phyloP scores from a whole-genome alignment of 2,329 filamentous ascomycete genomes.

The Leptographium wingfieldii region DNA sequence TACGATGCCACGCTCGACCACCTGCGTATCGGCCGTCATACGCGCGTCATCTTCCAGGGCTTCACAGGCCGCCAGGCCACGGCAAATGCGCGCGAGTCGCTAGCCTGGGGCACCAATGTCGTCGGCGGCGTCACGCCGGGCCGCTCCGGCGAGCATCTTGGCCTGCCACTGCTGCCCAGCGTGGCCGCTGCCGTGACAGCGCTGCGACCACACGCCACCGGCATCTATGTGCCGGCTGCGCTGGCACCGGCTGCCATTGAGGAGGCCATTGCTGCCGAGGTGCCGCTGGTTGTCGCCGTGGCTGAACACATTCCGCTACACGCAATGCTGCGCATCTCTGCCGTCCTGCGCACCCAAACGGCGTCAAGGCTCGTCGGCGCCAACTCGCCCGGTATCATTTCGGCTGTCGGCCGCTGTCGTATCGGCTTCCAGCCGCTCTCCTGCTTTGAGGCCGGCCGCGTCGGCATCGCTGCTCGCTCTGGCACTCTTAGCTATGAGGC shows the following conservation, averaged over 20 bases:
- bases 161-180: constrained; percentile 56
- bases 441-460: constrained; percentile 55
- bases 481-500: constrained; percentile 72
- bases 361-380: constrained; percentile 63
- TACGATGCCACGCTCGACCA: constrained; percentile 23
- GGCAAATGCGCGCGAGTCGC: constrained; percentile 61
- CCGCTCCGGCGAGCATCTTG: constrained; percentile 38
- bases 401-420: constrained; percentile 60
- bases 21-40: constrained; percentile 26
- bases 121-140: constrained; percentile 67
- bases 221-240: constrained; percentile 67
- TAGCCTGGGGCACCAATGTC: constrained; percentile 68
- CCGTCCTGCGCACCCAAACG: constrained; percentile 57
- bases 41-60: constrained; percentile 29
- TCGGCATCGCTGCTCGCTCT: constrained; percentile 70
- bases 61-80: constrained; percentile 46
- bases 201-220: constrained; percentile 64
- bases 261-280: constrained; percentile 68
- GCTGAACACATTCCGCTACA: constrained; percentile 71
- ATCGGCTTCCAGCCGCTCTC: constrained; percentile 66
- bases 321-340: constrained; percentile 59
- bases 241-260: constrained; percentile 62
- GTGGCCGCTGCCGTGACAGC: constrained; percentile 56
- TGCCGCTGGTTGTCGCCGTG: constrained; percentile 65
- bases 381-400: constrained; percentile 74